These are phyloP conservation scores for Suillus paluster DNA, from an alignment of 768 basidiomycete species.

Conservation along the genomic window DNA sequence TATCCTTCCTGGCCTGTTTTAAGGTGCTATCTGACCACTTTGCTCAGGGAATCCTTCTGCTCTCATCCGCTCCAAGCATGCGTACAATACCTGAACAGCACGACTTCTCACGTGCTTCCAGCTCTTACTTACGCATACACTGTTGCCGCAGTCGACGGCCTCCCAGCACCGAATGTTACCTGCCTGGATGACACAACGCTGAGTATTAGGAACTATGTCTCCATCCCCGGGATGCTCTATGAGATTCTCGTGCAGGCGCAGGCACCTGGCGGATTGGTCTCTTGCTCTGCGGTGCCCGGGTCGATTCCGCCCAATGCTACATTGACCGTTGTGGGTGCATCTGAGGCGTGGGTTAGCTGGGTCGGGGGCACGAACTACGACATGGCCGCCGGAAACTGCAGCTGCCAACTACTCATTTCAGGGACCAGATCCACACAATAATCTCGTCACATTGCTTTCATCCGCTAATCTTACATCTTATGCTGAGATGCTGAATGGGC, in stretches of 20 bases:
- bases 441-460: constrained; percentile 45
- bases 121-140: constrained; percentile 53
- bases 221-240: constrained; percentile 67
- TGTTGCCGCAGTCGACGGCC: constrained; percentile 46
- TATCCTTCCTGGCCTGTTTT: constrained; percentile 5
- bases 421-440: constrained; percentile 61
- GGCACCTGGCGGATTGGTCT: constrained; percentile 34
- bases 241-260: constrained; percentile 61
- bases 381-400: constrained; percentile 61
- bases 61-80: constrained; percentile 68
- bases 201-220: constrained; percentile 52
- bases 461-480: constrained; percentile 38
- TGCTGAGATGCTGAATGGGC: constrained; percentile 45
- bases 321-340: constrained; percentile 48
- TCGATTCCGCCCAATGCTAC: constrained; percentile 48
- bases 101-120: constrained; percentile 37
- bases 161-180: constrained; percentile 62
- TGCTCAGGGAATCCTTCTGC: constrained; percentile 60
- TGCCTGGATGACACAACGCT: constrained; percentile 63
- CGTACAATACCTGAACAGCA: constrained; percentile 55
- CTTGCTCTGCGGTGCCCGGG: constrained; percentile 36
- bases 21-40: constrained; percentile 8
- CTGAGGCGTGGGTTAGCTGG: constrained; percentile 71
- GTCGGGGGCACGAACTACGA: constrained; percentile 75
- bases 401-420: constrained; percentile 63